These are phyloP conservation scores for Tanacetum coccineum DNA, from an alignment of 129 eudicot species.

Conservation along the genomic window DNA sequence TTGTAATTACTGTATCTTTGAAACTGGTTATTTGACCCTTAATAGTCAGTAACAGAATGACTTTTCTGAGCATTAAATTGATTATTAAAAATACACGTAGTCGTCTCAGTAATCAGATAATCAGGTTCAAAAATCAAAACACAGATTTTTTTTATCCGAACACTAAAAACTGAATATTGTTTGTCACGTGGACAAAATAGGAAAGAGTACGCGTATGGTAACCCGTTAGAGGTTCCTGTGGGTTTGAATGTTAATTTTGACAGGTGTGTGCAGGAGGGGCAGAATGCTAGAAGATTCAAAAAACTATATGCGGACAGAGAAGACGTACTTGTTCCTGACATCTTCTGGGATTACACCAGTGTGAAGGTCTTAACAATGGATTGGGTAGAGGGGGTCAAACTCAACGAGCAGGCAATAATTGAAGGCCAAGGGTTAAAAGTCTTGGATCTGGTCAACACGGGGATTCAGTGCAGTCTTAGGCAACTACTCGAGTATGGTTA, in stretches of 20 bases:
- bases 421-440: slow-evolving; percentile 92
- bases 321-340: slow-evolving; percentile 93
- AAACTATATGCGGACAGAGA: slow-evolving; percentile 89
- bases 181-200: neutral
- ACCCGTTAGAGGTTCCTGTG: slow-evolving; percentile 25
- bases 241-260: slow-evolving; percentile 76
- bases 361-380: slow-evolving; percentile 94
- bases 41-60: neutral
- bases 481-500: slow-evolving; percentile 96
- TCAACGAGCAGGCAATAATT: slow-evolving; percentile 81
- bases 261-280: slow-evolving; percentile 97
- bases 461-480: slow-evolving; percentile 92
- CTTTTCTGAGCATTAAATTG: neutral
- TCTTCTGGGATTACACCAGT: slow-evolving; percentile 94
- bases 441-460: slow-evolving; percentile 83
- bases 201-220: slow-evolving; percentile 3
- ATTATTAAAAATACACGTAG: neutral
- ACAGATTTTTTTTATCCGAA: neutral
- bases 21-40: neutral
- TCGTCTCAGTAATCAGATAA: neutral
- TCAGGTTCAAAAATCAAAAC: neutral
- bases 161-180: neutral
- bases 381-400: slow-evolving; percentile 94
- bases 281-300: slow-evolving; percentile 91
- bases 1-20: neutral